Percentiles rank a stretch among this genome's conserved stretches.
These are phyloP conservation scores for Phlebiopsis gigantea DNA, from an alignment of 768 basidiomycete species.

Conservation along the genomic window DNA sequence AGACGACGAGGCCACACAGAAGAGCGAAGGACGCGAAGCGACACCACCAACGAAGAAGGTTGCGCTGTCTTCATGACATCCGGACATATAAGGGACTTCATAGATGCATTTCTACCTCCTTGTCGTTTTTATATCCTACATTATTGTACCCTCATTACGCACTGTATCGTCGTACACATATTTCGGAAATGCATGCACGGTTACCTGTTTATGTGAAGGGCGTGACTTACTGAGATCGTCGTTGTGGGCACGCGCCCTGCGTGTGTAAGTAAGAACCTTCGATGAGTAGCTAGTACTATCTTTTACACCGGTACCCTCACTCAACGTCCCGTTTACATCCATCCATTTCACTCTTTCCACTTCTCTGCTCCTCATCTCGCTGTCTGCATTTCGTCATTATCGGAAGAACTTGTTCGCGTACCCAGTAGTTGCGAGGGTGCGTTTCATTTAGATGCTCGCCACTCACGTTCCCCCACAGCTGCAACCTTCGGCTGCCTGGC, in stretches of 20 bases:
- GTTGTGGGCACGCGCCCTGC: not conserved
- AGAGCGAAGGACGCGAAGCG: conserved; percentile 24
- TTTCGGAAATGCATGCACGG: not conserved
- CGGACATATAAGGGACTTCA: not conserved
- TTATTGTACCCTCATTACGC: conserved; percentile 1
- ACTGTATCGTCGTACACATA: not conserved
- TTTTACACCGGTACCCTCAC: not conserved
- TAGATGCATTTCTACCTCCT: not conserved
- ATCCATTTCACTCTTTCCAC: not conserved
- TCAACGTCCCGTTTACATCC: not conserved
- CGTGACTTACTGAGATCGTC: not conserved
- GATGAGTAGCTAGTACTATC: not conserved
- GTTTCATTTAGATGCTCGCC: not conserved
- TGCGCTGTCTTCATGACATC: conserved; percentile 35
- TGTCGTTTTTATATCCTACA: conserved; percentile 1
- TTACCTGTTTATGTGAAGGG: not conserved
- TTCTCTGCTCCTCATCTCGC: not conserved
- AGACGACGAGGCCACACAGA: conserved; percentile 25
- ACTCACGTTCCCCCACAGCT: not conserved
- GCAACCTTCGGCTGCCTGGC: not conserved
- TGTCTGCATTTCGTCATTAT: not conserved
- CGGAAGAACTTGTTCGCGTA: not conserved
- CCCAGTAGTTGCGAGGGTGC: not conserved
- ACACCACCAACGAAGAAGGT: conserved; percentile 69
- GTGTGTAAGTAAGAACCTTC: not conserved